Evolutionary conservation across 2,329 filamentous ascomycete genomes (phyloP).

Genomic region (Colletotrichum tanaceti): DNA sequence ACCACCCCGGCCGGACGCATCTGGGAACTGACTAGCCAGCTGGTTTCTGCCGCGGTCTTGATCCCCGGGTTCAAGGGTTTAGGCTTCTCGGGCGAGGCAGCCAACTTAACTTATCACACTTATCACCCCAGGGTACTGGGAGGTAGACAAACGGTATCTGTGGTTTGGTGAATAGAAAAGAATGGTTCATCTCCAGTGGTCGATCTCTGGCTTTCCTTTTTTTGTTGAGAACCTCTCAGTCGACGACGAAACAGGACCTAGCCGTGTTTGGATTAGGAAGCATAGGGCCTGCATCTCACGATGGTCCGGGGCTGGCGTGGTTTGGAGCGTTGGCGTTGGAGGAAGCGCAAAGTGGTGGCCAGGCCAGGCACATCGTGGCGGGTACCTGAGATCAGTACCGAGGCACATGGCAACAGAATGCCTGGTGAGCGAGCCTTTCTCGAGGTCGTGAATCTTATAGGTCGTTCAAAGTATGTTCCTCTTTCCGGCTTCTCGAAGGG

Average conservation of each 20-base stretch:
- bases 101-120: slow-evolving; percentile 11
- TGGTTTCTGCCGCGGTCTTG: slow-evolving; percentile 8
- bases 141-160: slow-evolving; percentile 22
- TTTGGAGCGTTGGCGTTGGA: slow-evolving; percentile 18
- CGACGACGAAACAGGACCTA: slow-evolving; percentile 35
- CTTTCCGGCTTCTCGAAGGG: background rate
- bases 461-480: background rate
- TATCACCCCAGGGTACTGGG: slow-evolving; percentile 10
- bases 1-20: slow-evolving; percentile 4
- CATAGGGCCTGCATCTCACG: slow-evolving; percentile 32
- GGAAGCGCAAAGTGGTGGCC: slow-evolving; percentile 1
- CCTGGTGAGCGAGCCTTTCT: background rate
- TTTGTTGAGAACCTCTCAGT: slow-evolving; percentile 38
- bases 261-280: slow-evolving; percentile 29
- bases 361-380: slow-evolving; percentile 25
- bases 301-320: slow-evolving; percentile 34
- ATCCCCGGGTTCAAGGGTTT: slow-evolving; percentile 32
- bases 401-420: slow-evolving; percentile 25
- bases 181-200: slow-evolving; percentile 11
- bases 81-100: slow-evolving; percentile 15
- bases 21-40: slow-evolving; percentile 18
- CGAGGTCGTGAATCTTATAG: background rate
- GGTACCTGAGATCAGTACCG: slow-evolving; percentile 37
- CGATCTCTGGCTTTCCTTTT: slow-evolving; percentile 26
- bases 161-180: slow-evolving; percentile 7